Evolutionary conservation across 352 stramenopile genomes (phyloP).

Genomic region (Paralagenidium karlingii): DNA sequence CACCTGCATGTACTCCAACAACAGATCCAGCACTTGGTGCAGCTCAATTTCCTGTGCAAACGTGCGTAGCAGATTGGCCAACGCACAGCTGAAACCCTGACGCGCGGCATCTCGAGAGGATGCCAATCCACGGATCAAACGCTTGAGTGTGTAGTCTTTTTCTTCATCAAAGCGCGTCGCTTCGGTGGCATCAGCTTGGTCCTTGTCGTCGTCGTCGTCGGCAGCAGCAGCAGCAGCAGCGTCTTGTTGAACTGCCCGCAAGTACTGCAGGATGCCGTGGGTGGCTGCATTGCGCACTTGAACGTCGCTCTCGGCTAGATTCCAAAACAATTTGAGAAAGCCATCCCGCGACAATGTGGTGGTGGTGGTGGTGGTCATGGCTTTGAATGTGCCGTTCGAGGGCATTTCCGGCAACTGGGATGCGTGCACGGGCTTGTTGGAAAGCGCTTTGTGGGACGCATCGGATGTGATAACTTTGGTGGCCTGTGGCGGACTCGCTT

Average conservation of each 20-base stretch:
- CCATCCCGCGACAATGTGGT: background rate
- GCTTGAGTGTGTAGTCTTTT: conserved; percentile 85
- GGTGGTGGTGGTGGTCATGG: background rate
- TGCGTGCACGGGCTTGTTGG: too few relatives aligned
- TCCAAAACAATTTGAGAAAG: conserved; percentile 86
- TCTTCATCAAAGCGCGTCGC: conserved; percentile 18
- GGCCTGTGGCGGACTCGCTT: too few relatives aligned
- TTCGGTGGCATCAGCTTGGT: conserved; percentile 12
- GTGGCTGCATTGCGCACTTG: conserved; percentile 37
- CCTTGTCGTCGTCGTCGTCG: conserved; percentile 11
- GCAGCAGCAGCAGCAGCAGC: too few relatives aligned
- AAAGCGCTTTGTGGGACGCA: too few relatives aligned
- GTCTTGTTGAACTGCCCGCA: conserved; percentile 4
- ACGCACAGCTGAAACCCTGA: conserved; percentile 82
- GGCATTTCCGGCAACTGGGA: too few relatives aligned
- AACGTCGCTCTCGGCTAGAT: conserved; percentile 61
- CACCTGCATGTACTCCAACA: conserved; percentile 70
- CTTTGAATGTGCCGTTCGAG: background rate
- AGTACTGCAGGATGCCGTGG: conserved; percentile 37
- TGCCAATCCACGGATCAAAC: conserved; percentile 79
- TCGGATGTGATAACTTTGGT: too few relatives aligned
- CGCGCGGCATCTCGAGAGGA: conserved; percentile 81
- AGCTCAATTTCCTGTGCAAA: conserved; percentile 31
- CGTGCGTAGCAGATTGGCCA: conserved; percentile 44
- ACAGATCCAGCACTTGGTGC: conserved; percentile 33